Base-by-base conservation (phyloP, 2,329 filamentous ascomycete species). In the Hortaea werneckii region DNA sequence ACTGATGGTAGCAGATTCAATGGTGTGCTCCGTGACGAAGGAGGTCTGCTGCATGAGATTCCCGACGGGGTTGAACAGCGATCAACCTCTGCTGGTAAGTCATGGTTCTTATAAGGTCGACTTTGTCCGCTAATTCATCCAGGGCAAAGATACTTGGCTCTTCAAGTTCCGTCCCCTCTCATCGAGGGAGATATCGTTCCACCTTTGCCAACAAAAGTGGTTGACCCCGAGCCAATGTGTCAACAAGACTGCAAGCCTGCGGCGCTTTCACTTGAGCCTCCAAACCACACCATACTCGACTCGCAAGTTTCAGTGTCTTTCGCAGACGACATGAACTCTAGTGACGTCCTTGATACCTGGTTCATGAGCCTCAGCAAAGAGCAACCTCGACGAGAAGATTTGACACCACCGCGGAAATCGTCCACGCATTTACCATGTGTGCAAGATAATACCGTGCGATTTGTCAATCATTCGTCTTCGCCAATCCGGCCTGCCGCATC, bases 241-340 rank as follows among this genome's bases (percentile, higher is more conserved):
- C 20, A 20, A 20, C 20, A 20, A 20, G 20, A 20, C 20, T 20
- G 20, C 20, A 20, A 20, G 4, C 20, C 20, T 20, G 20, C 20
- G 20, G 20, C 20, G 20, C 20, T 20, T 20, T 20, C 20, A 20
- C 20, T 20, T 20, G 20, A 20, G 20, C 20, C 20, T 20, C 20
- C 20, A 20, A 44, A 56, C 43, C 56, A 54, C 20, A 53, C 54
- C 13, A 58, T 64, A 9, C 40, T 60, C 37, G 61, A 64, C 10
- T 62, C 61, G 13, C 50, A 49, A 35, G 59, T 64, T 6, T 63
- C 60, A 5, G 53, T 64, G 6, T 57, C 55, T n/a, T 58, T 63
- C 39, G 52, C 58, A 29, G 59, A 62, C 37, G 58, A 61, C 12
- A 49, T 58, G 12, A 47, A 51, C 30, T 55, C 53, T 10, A 51